Evolutionary conservation across 2,329 filamentous ascomycete species (phyloP), one percentile per base, ranked within the genome.

Genomic region (Colletotrichum eleusines): DNA sequence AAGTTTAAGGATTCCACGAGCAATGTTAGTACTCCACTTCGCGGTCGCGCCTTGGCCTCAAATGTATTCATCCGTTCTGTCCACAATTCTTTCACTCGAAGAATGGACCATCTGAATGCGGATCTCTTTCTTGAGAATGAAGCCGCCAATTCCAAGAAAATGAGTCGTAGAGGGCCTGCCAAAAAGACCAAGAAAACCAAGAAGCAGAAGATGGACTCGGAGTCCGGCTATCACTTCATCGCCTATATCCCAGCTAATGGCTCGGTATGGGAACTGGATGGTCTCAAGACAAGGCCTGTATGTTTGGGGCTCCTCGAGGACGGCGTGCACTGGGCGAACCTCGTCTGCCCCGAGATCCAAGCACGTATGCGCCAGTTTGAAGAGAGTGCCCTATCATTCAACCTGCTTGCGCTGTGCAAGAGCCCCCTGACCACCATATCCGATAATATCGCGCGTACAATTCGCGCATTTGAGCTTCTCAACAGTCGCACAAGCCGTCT

Each of bases 211-310:
- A 78, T 81, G 5, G 82, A 87, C 8, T 81, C 85, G 0, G 88
- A 93, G n/a, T 86, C 88, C 16, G 90, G 89, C 0, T 96, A 92
- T 77, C 95, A 98, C 78, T 98, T 96, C 79, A 92, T 97, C 73
- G 95, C 94, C 8, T 97, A 95, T 77, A 90, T 98, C 38, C 93
- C 94, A 2, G 87, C 90, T 18, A 85, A 87, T n/a, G 90, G 89
- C 2, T 84, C 89, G 66, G 88, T 97, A 18, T 98, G 94, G 94
- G 93, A 95, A 78, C 89, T 98, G 6, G 95, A 98, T 79, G 95
- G 95, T 5, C 84, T 98, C 28, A 90, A 95, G 78, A 84, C 84
- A 51, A 89, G 90, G 73, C 95, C 94, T 3, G 86, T 89, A 42
- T 87, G 85, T 66, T 83, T 94, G 66, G 91, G 91, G 48, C 55